Evolutionary conservation across 176 grass and related monocot species (phyloP).

Genomic region (Triticum urartu): DNA sequence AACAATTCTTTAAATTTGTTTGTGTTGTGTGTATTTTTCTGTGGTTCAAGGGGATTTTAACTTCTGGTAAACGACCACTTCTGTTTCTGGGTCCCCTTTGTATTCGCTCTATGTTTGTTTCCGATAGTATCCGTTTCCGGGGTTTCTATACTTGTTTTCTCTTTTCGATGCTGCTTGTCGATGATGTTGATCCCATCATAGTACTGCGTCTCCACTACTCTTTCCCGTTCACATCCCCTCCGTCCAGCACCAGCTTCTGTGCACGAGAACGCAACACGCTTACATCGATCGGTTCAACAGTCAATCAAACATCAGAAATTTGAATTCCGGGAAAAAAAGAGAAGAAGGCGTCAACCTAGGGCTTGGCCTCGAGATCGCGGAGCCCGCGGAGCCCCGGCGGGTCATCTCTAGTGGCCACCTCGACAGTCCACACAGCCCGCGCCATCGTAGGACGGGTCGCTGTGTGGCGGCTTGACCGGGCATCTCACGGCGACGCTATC

Average conservation of each 20-base stretch:
- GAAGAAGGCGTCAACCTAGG: no score
- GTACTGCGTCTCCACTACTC: slow-evolving; percentile 78
- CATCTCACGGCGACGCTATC: slow-evolving; percentile 61
- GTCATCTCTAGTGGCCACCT: not conserved
- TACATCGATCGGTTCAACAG: slow-evolving; percentile 8
- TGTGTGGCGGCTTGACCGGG: slow-evolving; percentile 36
- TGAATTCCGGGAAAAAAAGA: not conserved
- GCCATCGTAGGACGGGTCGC: not conserved
- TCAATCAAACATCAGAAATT: not conserved
- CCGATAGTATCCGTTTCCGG: no score
- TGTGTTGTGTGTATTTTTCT: no score
- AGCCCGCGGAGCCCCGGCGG: slow-evolving; percentile 68
- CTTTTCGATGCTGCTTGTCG: slow-evolving; percentile 57
- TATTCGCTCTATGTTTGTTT: no score
- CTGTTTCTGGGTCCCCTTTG: no score
- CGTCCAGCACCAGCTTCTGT: slow-evolving; percentile 65
- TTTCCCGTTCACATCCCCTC: slow-evolving; percentile 46
- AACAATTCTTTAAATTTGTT: no score
- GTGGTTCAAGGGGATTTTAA: no score
- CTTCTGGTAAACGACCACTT: no score
- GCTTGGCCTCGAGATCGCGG: slow-evolving; percentile 40
- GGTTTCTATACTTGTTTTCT: no score
- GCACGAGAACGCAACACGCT: slow-evolving; percentile 17
- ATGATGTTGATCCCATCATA: slow-evolving; percentile 68
- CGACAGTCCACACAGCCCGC: not conserved